Conservation (phyloP, 1,284 basidiomycete species). For the Kalmanozyma brasiliensis region DNA sequence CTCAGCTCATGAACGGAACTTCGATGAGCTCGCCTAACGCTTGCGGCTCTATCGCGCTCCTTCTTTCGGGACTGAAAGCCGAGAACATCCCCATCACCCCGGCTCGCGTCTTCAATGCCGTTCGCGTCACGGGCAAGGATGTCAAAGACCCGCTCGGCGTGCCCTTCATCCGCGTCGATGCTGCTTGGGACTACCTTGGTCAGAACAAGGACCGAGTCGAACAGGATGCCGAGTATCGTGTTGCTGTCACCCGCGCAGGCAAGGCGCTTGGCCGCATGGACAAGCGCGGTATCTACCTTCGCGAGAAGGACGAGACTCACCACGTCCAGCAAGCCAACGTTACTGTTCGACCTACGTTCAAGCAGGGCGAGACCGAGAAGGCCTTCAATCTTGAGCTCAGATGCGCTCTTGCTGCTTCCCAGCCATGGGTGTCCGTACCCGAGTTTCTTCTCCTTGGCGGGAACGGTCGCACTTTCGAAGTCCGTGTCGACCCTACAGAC, state of each 20-base stretch:
- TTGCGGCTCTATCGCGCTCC: slow-evolving; percentile 64
- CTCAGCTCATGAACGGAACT: slow-evolving; percentile 68
- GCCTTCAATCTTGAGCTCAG: slow-evolving; percentile 64
- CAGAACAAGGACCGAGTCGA: slow-evolving; percentile 61
- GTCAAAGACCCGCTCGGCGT: slow-evolving; percentile 66
- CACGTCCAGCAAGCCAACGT: slow-evolving; percentile 60
- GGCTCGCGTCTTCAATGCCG: slow-evolving; percentile 65
- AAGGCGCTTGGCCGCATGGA: slow-evolving; percentile 55
- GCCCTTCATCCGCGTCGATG: slow-evolving; percentile 67
- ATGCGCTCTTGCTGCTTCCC: slow-evolving; percentile 52
- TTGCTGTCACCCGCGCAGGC: slow-evolving; percentile 64
- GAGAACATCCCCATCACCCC: slow-evolving; percentile 65
- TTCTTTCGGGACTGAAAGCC: slow-evolving; percentile 66
- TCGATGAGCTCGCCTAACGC: slow-evolving; percentile 68
- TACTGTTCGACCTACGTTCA: slow-evolving; percentile 64
- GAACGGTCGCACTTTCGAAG: slow-evolving; percentile 67
- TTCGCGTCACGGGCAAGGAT: slow-evolving; percentile 65
- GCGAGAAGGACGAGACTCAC: slow-evolving; percentile 61
- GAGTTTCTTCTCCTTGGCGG: slow-evolving; percentile 64
- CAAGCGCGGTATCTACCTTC: slow-evolving; percentile 67
- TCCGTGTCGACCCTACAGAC: slow-evolving; percentile 64
- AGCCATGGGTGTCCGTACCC: slow-evolving; percentile 64
- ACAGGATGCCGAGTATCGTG: slow-evolving; percentile 64
- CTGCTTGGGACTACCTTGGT: slow-evolving; percentile 66
- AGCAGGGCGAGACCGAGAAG: slow-evolving; percentile 62